Conservation (phyloP, 352 stramenopile genomes). For the Globisporangium splendens region DNA sequence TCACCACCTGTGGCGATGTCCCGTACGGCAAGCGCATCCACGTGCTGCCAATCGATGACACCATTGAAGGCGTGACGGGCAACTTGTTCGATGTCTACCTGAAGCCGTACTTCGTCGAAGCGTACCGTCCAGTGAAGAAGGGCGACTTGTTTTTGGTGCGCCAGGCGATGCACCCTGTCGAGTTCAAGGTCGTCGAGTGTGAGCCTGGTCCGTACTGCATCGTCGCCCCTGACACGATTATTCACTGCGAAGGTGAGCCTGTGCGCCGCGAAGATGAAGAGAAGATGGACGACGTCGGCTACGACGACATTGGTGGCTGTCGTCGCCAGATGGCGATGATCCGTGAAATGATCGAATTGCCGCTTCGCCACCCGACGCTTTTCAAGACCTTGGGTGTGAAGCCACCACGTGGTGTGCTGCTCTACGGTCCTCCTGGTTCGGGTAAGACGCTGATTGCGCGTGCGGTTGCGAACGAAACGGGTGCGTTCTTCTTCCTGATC, state of each 20-base stretch:
- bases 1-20: conserved; percentile 96
- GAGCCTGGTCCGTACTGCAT: conserved; percentile 98
- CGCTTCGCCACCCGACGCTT: conserved; percentile 95
- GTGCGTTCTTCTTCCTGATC: conserved; percentile 99
- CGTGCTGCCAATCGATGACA: conserved; percentile 98
- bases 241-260: conserved; percentile 99
- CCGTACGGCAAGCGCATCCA: conserved; percentile 99
- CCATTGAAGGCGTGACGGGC: conserved; percentile 99
- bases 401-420: conserved; percentile 97
- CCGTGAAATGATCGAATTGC: conserved; percentile 99
- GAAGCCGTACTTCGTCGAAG: conserved; percentile 99
- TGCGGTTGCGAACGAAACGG: conserved; percentile 98
- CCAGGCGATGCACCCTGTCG: conserved; percentile 98
- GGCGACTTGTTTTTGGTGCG: conserved; percentile 98
- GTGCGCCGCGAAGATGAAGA: conserved; percentile 99
- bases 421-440: conserved; percentile 97
- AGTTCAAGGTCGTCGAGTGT: conserved; percentile 99
- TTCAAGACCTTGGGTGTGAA: conserved; percentile 99
- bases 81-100: conserved; percentile 99
- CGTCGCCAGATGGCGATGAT: conserved; percentile 99
- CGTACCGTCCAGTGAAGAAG: conserved; percentile 99
- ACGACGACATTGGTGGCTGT: conserved; percentile 99
- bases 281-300: conserved; percentile 98
- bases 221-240: conserved; percentile 98
- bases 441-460: conserved; percentile 99